Evolutionary conservation across 768 basidiomycete genomes (phyloP), one percentile per base, ranked within the genome.

Genomic region (Albatrellus ellisii): DNA sequence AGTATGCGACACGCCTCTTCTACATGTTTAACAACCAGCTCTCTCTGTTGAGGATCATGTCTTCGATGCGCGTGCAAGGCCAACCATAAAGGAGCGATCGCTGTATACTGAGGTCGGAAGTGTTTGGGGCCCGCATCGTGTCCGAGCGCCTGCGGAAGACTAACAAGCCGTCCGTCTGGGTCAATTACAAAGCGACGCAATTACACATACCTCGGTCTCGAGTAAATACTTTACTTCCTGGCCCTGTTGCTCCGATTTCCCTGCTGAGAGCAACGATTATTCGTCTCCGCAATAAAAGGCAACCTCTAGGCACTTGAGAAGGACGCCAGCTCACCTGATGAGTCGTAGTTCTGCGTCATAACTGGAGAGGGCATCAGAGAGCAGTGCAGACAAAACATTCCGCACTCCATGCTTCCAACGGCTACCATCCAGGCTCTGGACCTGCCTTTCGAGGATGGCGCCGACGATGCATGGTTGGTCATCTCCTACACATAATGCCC

Each of bases 31-130:
- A 69, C 59, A 31, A 85, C 66, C 1, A 67, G 52, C 0, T 57
- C 43, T 42, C 61, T 65, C 53, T 73, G 68, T 18, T 69, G 58
- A 1, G 59, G 46, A 42, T 71, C 65, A 7, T 56, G 61, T 4
- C 61, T 63, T 11, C 74, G 70, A 57, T 90, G 85, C 0, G 74
- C 69, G 52, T 84, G 77, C 15, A 91, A 60, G 0, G 79, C 75
- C 34, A 75, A 60, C 77, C 79, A 83, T 20, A 91, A 64, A 51
- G 82, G 73, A 0, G 69, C 63, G 1, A 67, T 59, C 1, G 73
- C 67, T 22, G 62, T 66, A 50, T 79, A 75, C 52, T 82, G 75
- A 6, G 51, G 53, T 42, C 58, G 43, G 41, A 61, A 59, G 3
- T 38, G 44, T 0, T 45, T 45, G 1, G 68, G 54, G 2, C 40